Evolutionary conservation across 768 basidiomycete genomes (phyloP).

Genomic region (Lactifluus subvellereus): DNA sequence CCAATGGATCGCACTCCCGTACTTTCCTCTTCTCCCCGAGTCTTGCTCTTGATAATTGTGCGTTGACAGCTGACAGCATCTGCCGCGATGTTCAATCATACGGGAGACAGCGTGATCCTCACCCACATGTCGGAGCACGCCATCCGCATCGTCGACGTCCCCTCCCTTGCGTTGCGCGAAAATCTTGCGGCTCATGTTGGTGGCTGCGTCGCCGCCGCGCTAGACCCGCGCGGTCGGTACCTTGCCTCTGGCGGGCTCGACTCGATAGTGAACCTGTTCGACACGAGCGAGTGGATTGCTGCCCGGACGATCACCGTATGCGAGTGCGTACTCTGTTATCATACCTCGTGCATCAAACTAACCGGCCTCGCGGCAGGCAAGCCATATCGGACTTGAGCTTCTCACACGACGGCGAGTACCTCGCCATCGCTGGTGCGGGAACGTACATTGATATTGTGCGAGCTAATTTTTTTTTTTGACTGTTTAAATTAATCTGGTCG

Average conservation of each 20-base stretch:
- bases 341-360: neutral
- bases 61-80: slow-evolving; percentile 47
- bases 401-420: slow-evolving; percentile 77
- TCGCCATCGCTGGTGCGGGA: slow-evolving; percentile 69
- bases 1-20: slow-evolving; percentile 29
- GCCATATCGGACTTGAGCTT: slow-evolving; percentile 70
- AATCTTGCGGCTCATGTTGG: slow-evolving; percentile 71
- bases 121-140: slow-evolving; percentile 59
- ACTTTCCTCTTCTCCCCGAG: neutral
- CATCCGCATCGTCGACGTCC: slow-evolving; percentile 65
- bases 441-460: slow-evolving; percentile 72
- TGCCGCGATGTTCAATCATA: slow-evolving; percentile 70
- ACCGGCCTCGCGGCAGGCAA: slow-evolving; percentile 39
- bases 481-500: neutral
- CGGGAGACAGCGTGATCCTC: slow-evolving; percentile 64
- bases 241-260: slow-evolving; percentile 77
- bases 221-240: slow-evolving; percentile 78
- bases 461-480: neutral
- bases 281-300: slow-evolving; percentile 75
- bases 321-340: slow-evolving; percentile 52
- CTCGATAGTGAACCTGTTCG: slow-evolving; percentile 79
- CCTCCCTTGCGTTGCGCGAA: slow-evolving; percentile 52
- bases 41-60: neutral
- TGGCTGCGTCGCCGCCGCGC: slow-evolving; percentile 68
- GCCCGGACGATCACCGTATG: slow-evolving; percentile 68